These are phyloP conservation scores for Colletotrichum noveboracense DNA, from an alignment of 2,329 filamentous ascomycete genomes.

Conservation along the genomic window DNA sequence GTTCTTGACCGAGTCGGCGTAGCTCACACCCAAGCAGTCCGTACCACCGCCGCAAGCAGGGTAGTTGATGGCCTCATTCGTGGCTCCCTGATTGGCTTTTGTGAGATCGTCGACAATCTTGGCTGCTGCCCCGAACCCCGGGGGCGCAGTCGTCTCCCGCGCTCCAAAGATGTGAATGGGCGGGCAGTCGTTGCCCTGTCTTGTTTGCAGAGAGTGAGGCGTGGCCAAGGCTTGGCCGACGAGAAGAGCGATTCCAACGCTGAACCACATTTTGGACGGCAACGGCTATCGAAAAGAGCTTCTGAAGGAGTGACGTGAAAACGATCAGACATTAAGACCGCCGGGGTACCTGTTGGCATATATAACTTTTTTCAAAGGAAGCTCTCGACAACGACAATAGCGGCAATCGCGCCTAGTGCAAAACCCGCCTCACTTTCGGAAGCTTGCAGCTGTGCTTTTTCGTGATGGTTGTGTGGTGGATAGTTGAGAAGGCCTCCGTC, in stretches of 20 bases:
- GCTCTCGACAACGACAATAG: background rate
- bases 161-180: slow-evolving; percentile 51
- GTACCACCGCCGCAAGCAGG: slow-evolving; percentile 68
- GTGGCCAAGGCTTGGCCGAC: slow-evolving; percentile 7
- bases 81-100: slow-evolving; percentile 52
- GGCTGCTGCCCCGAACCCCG: slow-evolving; percentile 57
- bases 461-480: background rate
- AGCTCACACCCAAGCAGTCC: slow-evolving; percentile 63
- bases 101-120: slow-evolving; percentile 56
- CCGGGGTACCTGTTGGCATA: background rate
- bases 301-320: background rate
- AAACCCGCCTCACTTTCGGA: background rate
- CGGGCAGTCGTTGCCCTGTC: slow-evolving; percentile 34
- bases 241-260: background rate
- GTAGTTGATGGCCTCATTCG: slow-evolving; percentile 60
- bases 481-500: background rate
- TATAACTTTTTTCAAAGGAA: background rate
- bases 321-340: background rate
- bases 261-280: slow-evolving; percentile 5
- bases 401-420: background rate
- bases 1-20: slow-evolving; percentile 61
- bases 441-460: background rate
- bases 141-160: slow-evolving; percentile 52
- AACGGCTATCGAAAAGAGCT: background rate
- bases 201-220: background rate